phyloP scores from a whole-genome alignment of 2,329 filamentous ascomycete species.

The Chaetomium sp. region DNA sequence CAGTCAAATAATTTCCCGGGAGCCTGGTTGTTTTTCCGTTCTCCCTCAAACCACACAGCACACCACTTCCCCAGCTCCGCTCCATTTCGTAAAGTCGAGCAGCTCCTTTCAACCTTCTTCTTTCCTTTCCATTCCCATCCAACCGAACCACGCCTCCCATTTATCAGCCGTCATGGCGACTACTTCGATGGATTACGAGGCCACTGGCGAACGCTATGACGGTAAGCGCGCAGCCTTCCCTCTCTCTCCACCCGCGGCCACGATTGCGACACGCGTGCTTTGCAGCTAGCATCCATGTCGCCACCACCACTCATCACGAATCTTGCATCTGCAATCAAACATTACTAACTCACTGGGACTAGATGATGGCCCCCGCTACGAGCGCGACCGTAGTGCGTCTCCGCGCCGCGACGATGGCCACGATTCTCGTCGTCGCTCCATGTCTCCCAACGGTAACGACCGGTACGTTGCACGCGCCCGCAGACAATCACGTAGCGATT shows the following conservation, averaged over 20 bases:
- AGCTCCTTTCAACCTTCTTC: neutral
- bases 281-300: neutral
- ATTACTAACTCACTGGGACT: no score
- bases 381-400: constrained; percentile 60
- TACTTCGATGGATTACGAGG: constrained; percentile 65
- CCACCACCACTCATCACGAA: constrained; percentile 11
- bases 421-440: constrained; percentile 53
- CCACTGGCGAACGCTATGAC: constrained; percentile 60
- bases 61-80: neutral
- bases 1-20: no score
- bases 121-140: constrained; percentile 1
- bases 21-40: neutral
- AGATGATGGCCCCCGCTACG: constrained; percentile 62
- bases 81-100: constrained; percentile 7
- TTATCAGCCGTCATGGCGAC: constrained; percentile 46
- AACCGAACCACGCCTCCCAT: neutral
- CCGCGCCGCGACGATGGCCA: constrained; percentile 59
- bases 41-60: neutral
- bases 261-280: neutral
- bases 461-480: constrained; percentile 33
- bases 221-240: constrained; percentile 38
- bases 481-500: neutral
- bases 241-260: neutral
- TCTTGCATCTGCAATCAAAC: neutral
- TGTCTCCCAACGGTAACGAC: constrained; percentile 52